Conservation (phyloP, 768 basidiomycete genomes). For the Gymnopilus dilepis region DNA sequence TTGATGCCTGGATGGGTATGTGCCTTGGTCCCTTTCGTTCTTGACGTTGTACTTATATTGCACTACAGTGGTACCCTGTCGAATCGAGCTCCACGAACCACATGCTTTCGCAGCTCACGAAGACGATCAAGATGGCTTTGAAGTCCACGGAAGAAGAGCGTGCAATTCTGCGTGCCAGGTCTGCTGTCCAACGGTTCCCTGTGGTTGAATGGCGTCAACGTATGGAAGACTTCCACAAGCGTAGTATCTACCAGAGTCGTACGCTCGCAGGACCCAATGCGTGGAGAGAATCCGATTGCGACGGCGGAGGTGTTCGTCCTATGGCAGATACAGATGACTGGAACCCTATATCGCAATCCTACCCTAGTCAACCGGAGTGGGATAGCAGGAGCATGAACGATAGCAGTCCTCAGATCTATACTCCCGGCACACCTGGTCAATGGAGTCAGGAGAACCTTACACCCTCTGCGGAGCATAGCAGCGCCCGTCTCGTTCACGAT, state of each 20-base stretch:
- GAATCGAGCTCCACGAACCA: slow-evolving; percentile 92
- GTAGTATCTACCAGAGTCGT: slow-evolving; percentile 79
- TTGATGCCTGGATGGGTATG: slow-evolving; percentile 97
- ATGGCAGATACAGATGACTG: slow-evolving; percentile 79
- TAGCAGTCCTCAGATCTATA: slow-evolving; percentile 38
- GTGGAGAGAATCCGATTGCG: slow-evolving; percentile 77
- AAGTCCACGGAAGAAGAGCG: slow-evolving; percentile 92
- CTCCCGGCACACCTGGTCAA: slow-evolving; percentile 62
- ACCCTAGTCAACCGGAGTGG: slow-evolving; percentile 80
- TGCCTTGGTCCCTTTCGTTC: slow-evolving; percentile 20
- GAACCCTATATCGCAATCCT: slow-evolving; percentile 70
- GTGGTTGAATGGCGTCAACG: slow-evolving; percentile 98
- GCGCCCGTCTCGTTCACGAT: slow-evolving; percentile 37
- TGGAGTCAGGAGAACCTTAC: slow-evolving; percentile 68
- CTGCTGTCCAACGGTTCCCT: slow-evolving; percentile 95
- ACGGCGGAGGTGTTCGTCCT: slow-evolving; percentile 48
- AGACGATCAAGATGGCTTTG: slow-evolving; percentile 93
- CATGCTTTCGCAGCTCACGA: slow-evolving; percentile 92
- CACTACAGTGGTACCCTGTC: slow-evolving; percentile 89
- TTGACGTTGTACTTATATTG: slow-evolving; percentile 8
- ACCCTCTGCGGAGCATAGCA: slow-evolving; percentile 42
- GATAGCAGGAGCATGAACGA: slow-evolving; percentile 64
- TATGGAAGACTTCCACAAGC: slow-evolving; percentile 92
- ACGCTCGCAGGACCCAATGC: slow-evolving; percentile 71
- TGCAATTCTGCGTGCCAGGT: slow-evolving; percentile 90